Conservation (phyloP, 1,284 basidiomycete genomes). For the Schizophyllum commune region DNA sequence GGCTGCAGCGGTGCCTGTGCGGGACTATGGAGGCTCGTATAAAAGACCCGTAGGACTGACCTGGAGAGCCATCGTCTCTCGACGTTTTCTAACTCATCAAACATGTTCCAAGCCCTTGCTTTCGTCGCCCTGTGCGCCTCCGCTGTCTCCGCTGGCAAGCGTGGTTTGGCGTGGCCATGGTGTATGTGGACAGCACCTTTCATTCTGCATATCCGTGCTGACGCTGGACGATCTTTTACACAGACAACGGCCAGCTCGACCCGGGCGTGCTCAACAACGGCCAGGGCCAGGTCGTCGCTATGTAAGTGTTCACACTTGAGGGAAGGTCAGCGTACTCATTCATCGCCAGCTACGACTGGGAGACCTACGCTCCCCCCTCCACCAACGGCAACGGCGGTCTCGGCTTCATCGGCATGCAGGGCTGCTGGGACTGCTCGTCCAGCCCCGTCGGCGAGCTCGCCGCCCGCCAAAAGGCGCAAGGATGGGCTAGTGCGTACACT, state of each 20-base stretch:
- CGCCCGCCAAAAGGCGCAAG: slow-evolving; percentile 20
- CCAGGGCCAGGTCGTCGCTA: slow-evolving; percentile 7
- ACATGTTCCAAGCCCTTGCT: not conserved
- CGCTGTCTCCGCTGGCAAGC: slow-evolving; percentile 1
- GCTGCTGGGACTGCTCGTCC: slow-evolving; percentile 23
- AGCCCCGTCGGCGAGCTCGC: slow-evolving; percentile 22
- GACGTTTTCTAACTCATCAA: not conserved
- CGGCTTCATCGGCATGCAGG: slow-evolving; percentile 27
- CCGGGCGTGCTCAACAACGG: slow-evolving; percentile 8
- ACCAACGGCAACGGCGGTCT: slow-evolving; percentile 22
- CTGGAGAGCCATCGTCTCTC: not conserved
- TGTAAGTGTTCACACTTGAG: not conserved
- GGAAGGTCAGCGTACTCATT: slow-evolving; percentile 1
- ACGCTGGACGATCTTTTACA: not conserved
- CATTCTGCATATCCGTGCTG: no score
- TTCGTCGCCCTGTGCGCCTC: not conserved
- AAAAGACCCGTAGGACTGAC: not conserved
- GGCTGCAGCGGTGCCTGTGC: not conserved
- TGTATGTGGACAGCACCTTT: not conserved
- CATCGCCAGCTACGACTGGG: slow-evolving; percentile 11
- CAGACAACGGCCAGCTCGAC: slow-evolving; percentile 7
- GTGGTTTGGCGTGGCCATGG: slow-evolving; percentile 7
- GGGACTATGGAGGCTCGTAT: not conserved
- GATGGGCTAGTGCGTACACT: slow-evolving; percentile 14
- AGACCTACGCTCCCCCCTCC: slow-evolving; percentile 19